Conservation (phyloP, 2,329 filamentous ascomycete genomes). For the Aureobasidium sp. region DNA sequence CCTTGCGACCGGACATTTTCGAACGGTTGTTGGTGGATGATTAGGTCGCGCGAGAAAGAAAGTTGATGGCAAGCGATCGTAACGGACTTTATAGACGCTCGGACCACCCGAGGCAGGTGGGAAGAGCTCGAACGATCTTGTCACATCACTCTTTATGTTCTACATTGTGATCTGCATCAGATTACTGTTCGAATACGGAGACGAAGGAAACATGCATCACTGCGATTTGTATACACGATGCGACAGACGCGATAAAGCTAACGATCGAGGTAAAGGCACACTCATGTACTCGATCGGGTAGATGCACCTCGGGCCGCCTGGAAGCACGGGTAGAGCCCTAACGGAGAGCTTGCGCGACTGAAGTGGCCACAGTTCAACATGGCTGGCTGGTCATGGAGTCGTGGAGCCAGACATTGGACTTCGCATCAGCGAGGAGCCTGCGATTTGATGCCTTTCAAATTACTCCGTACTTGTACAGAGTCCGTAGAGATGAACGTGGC, state of each 20-base stretch:
- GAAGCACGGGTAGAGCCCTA: too few relatives aligned
- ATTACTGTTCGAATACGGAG: too few relatives aligned
- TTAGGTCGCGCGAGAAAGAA: background rate
- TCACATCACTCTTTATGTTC: background rate
- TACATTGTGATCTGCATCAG: background rate
- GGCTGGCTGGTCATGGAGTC: too few relatives aligned
- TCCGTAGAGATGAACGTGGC: background rate
- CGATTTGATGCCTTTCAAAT: background rate
- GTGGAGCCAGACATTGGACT: too few relatives aligned
- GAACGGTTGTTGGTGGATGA: slow-evolving; percentile 22
- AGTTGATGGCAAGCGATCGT: background rate
- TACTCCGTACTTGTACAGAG: background rate
- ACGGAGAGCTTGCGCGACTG: too few relatives aligned
- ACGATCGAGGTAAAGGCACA: background rate
- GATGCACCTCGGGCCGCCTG: background rate
- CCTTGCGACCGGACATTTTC: slow-evolving; percentile 56
- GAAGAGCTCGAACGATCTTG: background rate
- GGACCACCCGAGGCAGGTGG: background rate
- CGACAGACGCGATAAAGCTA: background rate
- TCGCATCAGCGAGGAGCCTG: background rate
- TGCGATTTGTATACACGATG: too few relatives aligned
- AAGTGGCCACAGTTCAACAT: too few relatives aligned
- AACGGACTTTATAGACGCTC: background rate
- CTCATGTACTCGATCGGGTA: too few relatives aligned
- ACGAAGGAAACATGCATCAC: too few relatives aligned